phyloP scores from a whole-genome alignment of 805 yeast species.

The Kodamaea lidongshanica region DNA sequence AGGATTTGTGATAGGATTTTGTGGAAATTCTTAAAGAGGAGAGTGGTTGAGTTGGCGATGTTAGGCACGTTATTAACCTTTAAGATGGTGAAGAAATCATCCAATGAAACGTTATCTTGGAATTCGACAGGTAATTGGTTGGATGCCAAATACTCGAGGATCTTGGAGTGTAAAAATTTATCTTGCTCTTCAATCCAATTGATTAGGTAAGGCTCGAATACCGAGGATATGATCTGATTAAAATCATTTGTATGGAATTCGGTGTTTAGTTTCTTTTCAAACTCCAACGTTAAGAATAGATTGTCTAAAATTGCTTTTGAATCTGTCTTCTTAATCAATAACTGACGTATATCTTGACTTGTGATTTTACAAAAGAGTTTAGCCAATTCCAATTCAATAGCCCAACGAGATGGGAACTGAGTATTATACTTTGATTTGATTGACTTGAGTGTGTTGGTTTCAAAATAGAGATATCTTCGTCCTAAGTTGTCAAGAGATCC shows the following conservation, averaged over 20 bases:
- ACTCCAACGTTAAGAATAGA: constrained; percentile 72
- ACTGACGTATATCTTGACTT: constrained; percentile 53
- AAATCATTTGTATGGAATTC: constrained; percentile 47
- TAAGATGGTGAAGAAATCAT: constrained; percentile 32
- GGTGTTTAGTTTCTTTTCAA: constrained; percentile 68
- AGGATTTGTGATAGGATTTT: constrained; percentile 61
- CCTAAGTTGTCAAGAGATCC: constrained; percentile 85
- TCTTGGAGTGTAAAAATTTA: constrained; percentile 49
- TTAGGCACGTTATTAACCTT: constrained; percentile 48
- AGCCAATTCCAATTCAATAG: constrained; percentile 56
- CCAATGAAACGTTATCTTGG: constrained; percentile 9
- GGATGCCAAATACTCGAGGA: constrained; percentile 57
- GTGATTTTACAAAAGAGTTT: constrained; percentile 63
- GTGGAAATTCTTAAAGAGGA: constrained; percentile 72
- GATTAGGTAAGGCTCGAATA: constrained; percentile 79
- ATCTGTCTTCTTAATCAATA: constrained; percentile 32
- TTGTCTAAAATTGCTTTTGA: constrained; percentile 44
- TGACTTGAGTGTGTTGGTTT: constrained; percentile 55
- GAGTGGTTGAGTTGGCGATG: constrained; percentile 83
- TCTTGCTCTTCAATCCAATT: constrained; percentile 89
- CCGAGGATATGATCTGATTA: constrained; percentile 46
- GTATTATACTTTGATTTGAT: constrained; percentile 47
- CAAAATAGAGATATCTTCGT: constrained; percentile 73
- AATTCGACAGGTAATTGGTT: constrained; percentile 46
- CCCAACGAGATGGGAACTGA: constrained; percentile 70